Evolutionary conservation across 2,329 filamentous ascomycete species (phyloP).

Genomic region (Emergomyces orientalis): DNA sequence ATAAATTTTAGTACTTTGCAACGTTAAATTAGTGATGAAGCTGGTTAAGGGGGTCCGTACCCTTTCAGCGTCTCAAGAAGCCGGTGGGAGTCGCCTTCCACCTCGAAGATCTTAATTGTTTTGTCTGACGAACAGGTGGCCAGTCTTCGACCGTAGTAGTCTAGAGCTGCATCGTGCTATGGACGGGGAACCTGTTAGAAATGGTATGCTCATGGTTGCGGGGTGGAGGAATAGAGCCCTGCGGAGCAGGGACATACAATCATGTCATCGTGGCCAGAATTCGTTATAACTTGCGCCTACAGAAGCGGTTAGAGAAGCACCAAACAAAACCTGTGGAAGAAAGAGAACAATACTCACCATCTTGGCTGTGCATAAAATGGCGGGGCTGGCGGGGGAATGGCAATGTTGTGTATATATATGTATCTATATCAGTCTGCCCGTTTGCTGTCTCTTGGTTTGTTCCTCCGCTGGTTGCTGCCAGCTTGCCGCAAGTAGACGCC

Average conservation of each 20-base stretch:
- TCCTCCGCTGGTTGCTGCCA: not conserved
- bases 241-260: conserved; percentile 58
- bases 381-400: not conserved
- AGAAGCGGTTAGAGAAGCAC: conserved; percentile 13
- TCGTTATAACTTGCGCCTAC: conserved; percentile 70
- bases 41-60: conserved; percentile 42
- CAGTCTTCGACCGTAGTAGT: conserved; percentile 94
- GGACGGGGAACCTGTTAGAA: not conserved
- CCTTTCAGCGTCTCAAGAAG: conserved; percentile 90
- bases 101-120: conserved; percentile 98
- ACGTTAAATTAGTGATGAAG: not conserved
- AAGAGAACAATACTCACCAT: conserved; percentile 13
- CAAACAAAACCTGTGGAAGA: conserved; percentile 7
- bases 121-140: conserved; percentile 97
- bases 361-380: conserved; percentile 8
- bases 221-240: not conserved
- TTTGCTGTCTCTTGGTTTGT: not conserved
- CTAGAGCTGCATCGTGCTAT: conserved; percentile 93
- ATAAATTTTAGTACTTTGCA: conserved; percentile 10
- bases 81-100: conserved; percentile 84
- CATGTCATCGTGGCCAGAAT: conserved; percentile 96
- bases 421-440: not conserved
- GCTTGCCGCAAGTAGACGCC: not conserved
- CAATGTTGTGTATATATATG: not conserved
- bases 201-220: not conserved